phyloP scores from a whole-genome alignment of 192 early-diverging fungal genomes.

The Coemansia sp. region DNA sequence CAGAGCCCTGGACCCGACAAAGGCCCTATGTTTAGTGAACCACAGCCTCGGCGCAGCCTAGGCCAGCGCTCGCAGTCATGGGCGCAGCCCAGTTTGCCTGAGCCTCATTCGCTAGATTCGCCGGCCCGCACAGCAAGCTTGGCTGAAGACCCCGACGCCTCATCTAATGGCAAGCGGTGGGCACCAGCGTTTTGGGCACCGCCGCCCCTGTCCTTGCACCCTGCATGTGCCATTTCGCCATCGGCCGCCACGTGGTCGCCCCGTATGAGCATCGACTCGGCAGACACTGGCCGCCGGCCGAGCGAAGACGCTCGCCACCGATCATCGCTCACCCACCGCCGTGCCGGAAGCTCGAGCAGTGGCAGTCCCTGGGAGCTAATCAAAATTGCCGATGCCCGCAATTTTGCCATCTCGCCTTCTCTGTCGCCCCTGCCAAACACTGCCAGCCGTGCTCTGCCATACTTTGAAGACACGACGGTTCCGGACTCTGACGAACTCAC shows the following conservation, averaged over 20 bases:
- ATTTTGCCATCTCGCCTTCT: slow-evolving; percentile 27
- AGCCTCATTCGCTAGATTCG: background rate
- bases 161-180: slow-evolving; percentile 11
- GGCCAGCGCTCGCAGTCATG: slow-evolving; percentile 3
- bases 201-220: slow-evolving; percentile 9
- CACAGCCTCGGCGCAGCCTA: background rate
- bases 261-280: slow-evolving; percentile 21
- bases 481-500: slow-evolving; percentile 48
- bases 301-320: background rate
- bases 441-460: slow-evolving; percentile 15
- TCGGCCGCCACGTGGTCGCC: slow-evolving; percentile 25
- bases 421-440: slow-evolving; percentile 17
- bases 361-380: slow-evolving; percentile 50
- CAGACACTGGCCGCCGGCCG: slow-evolving; percentile 5
- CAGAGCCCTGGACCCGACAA: too few species aligned
- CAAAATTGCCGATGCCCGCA: slow-evolving; percentile 21
- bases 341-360: background rate
- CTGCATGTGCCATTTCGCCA: background rate
- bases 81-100: background rate
- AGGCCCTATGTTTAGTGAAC: too few species aligned
- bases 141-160: background rate
- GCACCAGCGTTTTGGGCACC: slow-evolving; percentile 48
- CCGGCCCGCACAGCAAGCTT: too few species aligned
- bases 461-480: slow-evolving; percentile 41
- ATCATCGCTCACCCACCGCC: background rate